These are phyloP conservation scores for Aspergillus wentii DNA, from an alignment of 495 filamentous ascomycete species.

Conservation along the genomic window DNA sequence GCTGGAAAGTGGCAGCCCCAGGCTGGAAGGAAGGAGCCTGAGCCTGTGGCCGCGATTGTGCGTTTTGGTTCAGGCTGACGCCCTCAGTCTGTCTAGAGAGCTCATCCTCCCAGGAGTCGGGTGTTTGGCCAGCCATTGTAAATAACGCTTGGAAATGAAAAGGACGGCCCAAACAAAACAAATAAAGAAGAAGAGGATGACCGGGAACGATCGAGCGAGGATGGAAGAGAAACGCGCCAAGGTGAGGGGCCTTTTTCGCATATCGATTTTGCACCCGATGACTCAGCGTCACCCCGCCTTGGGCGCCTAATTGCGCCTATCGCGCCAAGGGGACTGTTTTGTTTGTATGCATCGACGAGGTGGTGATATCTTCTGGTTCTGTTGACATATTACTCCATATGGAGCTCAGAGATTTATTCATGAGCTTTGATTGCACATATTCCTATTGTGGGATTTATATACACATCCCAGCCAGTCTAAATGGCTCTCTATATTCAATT, in stretches of 20 bases:
- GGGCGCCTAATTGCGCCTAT: neutral
- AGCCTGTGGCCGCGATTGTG: constrained; percentile 67
- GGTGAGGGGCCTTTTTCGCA: constrained; percentile 18
- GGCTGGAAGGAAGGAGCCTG: constrained; percentile 43
- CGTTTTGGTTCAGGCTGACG: constrained; percentile 73
- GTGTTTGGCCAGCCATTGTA: constrained; percentile 72
- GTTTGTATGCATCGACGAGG: neutral
- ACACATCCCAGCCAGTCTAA: too few relatives aligned
- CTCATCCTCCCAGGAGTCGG: constrained; percentile 96
- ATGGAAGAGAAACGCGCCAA: constrained; percentile 4
- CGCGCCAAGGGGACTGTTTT: neutral
- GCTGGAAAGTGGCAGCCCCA: constrained; percentile 51
- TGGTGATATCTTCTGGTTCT: too few relatives aligned
- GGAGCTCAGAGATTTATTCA: too few relatives aligned
- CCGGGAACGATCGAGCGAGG: constrained; percentile 2
- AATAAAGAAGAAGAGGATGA: constrained; percentile 8
- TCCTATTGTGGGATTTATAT: too few relatives aligned
- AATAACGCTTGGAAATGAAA: constrained; percentile 16
- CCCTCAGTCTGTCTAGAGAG: constrained; percentile 82
- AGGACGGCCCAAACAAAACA: constrained; percentile 19
- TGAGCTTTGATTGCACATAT: too few relatives aligned
- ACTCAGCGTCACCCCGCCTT: constrained; percentile 28
- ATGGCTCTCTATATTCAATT: too few relatives aligned
- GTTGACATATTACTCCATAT: too few relatives aligned
- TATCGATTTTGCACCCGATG: constrained; percentile 31